phyloP scores from a whole-genome alignment of 768 basidiomycete species.

The Russula ochroleuca region DNA sequence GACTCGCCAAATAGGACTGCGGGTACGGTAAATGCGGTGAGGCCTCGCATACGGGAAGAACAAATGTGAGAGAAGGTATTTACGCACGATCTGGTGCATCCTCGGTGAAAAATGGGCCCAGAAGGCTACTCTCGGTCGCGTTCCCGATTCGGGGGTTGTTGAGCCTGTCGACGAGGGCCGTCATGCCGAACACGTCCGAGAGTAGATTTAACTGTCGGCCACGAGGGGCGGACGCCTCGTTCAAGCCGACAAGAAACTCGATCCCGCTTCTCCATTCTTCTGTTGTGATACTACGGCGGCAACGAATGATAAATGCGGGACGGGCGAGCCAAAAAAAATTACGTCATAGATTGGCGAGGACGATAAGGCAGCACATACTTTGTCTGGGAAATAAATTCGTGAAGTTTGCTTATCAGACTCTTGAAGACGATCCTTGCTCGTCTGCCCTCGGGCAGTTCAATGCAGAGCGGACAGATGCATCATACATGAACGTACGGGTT shows the following conservation, averaged over 20 bases:
- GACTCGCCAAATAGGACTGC: slow-evolving; percentile 66
- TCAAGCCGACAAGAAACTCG: background rate
- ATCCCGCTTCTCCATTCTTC: background rate
- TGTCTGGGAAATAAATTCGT: slow-evolving; percentile 69
- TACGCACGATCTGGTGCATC: slow-evolving; percentile 63
- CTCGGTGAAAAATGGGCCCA: slow-evolving; percentile 79
- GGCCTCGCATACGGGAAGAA: background rate
- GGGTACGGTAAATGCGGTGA: background rate
- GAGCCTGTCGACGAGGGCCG: slow-evolving; percentile 52
- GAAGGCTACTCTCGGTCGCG: slow-evolving; percentile 66
- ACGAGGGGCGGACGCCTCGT: background rate
- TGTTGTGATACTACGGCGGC: background rate
- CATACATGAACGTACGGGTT: slow-evolving; percentile 37
- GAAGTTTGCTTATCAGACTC: slow-evolving; percentile 30
- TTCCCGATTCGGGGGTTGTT: slow-evolving; percentile 52
- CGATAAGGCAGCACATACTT: slow-evolving; percentile 44
- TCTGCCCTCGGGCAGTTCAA: slow-evolving; percentile 28
- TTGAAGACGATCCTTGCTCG: slow-evolving; percentile 42
- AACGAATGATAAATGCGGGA: background rate
- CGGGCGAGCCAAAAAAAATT: background rate
- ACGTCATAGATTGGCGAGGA: background rate
- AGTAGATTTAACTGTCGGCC: slow-evolving; percentile 30
- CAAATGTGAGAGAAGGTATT: slow-evolving; percentile 33
- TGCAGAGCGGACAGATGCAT: background rate
- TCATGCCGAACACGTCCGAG: background rate